Base-by-base conservation (phyloP, 352 stramenopile species). In the Bremia lactucae region DNA sequence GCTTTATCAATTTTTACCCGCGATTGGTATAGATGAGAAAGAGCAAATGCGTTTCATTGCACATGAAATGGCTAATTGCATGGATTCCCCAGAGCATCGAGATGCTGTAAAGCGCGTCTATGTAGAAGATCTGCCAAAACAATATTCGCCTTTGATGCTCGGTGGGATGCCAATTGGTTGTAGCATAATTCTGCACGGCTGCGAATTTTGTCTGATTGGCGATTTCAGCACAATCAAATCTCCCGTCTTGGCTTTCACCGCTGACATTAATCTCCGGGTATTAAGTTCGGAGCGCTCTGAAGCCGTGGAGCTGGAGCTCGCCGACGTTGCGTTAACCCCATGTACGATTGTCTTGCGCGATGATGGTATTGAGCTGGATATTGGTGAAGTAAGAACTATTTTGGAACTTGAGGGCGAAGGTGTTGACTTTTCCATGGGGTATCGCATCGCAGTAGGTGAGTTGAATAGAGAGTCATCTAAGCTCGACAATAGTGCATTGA, bases 401-500 rank as follows among this genome's bases (percentile, higher is more conserved):
- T 31, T 93, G 47, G 81, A 93, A 34, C 62, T 93, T 13, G 81
- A 93, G 61, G 81, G 81, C 37, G 81, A 91, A 65, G 81, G 81
- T 8, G 76, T 90, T 16, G 81, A 93, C 47, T 49, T 93, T 20
- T 61, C 81, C 35, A 49, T 93, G 22, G 69, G 69, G 6, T 93
- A 93, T 50, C 64, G 66, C 42, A 44, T 93, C 38, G 61, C 54
- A 7, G 50, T 90, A 28, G 65, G 68, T 6, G 62, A 83, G 8
- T 41, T 48, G 6, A 62, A 57, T 23, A 29, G 35, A 24, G 55
- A 37, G 0, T 59, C 41, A 4, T 60, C 49, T 9, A 59, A 44
- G 9, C 24, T 40, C 3, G 61, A 31, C 3, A 46, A 55, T 22
- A 37, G 36, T 3, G 26, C 36, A 2, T 31, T 39, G 3, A 19